Evolutionary conservation across 2,329 filamentous ascomycete species (phyloP).

Genomic region (Fusarium siculi): DNA sequence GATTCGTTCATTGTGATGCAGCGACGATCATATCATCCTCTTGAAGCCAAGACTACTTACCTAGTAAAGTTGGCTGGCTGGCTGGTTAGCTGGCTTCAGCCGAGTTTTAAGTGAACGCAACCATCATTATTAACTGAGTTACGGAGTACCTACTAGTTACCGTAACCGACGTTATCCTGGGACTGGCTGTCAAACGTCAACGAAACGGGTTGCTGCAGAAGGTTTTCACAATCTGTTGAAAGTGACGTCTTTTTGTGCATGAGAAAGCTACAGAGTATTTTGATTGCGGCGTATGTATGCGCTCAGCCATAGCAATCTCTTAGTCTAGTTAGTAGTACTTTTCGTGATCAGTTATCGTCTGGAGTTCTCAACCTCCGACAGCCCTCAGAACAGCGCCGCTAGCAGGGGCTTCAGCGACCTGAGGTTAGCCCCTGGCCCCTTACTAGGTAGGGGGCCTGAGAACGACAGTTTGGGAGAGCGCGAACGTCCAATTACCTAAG

Average conservation of each 20-base stretch:
- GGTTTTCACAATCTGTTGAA: slow-evolving; percentile 17
- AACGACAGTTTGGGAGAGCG: slow-evolving; percentile 14
- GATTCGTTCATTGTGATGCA: slow-evolving; percentile 33
- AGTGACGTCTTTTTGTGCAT: slow-evolving; percentile 28
- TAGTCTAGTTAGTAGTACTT: not conserved
- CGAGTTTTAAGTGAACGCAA: slow-evolving; percentile 22
- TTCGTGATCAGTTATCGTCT: slow-evolving; percentile 20
- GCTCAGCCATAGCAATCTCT: slow-evolving; percentile 11
- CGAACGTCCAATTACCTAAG: slow-evolving; percentile 32
- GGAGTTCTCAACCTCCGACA: slow-evolving; percentile 2
- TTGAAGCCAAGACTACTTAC: slow-evolving; percentile 7
- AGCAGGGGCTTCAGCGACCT: slow-evolving; percentile 31
- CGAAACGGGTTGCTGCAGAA: slow-evolving; percentile 30
- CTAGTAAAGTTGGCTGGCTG: not conserved
- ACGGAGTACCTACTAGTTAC: not conserved
- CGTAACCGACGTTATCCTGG: slow-evolving; percentile 16
- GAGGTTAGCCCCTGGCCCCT: slow-evolving; percentile 34
- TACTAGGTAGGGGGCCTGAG: slow-evolving; percentile 17
- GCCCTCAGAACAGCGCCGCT: slow-evolving; percentile 20
- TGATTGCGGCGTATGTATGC: slow-evolving; percentile 1
- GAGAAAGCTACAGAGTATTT: not conserved
- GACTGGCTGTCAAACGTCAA: slow-evolving; percentile 29
- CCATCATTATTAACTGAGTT: slow-evolving; percentile 7
- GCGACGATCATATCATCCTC: slow-evolving; percentile 20
- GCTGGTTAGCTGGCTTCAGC: not conserved